Evolutionary conservation across 768 basidiomycete species (phyloP).

Genomic region (Phaffia australis): DNA sequence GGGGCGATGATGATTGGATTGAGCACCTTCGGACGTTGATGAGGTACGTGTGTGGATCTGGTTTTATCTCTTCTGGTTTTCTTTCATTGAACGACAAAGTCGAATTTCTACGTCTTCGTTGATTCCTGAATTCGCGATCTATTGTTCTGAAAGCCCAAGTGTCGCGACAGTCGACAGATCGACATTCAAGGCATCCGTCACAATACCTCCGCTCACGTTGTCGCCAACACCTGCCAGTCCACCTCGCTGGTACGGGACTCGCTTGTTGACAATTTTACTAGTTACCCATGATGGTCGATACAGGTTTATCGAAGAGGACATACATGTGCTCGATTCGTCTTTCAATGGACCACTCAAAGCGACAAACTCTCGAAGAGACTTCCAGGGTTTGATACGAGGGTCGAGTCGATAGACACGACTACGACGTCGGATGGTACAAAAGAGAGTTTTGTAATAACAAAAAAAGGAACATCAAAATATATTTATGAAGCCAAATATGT

Average conservation of each 20-base stretch:
- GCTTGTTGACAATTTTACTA: constrained; percentile 19
- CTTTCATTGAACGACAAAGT: background rate
- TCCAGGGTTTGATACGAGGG: background rate
- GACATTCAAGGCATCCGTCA: constrained; percentile 2
- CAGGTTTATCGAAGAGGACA: constrained; percentile 20
- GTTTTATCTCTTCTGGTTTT: background rate
- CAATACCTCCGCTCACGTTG: constrained; percentile 15
- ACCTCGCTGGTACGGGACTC: constrained; percentile 19
- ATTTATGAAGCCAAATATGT: constrained; percentile 12
- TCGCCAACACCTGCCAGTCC: background rate
- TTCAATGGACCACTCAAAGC: background rate
- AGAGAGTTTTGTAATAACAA: too few relatives aligned
- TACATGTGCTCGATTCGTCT: background rate
- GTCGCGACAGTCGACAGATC: background rate
- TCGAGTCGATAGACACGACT: too few relatives aligned
- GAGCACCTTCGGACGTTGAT: constrained; percentile 10
- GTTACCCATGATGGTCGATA: constrained; percentile 16
- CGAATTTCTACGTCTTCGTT: too few relatives aligned
- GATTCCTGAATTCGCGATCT: background rate
- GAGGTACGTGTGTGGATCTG: constrained; percentile 9
- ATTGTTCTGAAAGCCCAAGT: background rate
- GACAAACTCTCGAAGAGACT: background rate
- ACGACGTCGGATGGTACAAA: too few relatives aligned
- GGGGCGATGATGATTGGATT: constrained; percentile 11
- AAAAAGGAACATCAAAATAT: too few relatives aligned